Base-by-base conservation (phyloP, 2,329 filamentous ascomycete genomes). In the Curvularia spicifera region DNA sequence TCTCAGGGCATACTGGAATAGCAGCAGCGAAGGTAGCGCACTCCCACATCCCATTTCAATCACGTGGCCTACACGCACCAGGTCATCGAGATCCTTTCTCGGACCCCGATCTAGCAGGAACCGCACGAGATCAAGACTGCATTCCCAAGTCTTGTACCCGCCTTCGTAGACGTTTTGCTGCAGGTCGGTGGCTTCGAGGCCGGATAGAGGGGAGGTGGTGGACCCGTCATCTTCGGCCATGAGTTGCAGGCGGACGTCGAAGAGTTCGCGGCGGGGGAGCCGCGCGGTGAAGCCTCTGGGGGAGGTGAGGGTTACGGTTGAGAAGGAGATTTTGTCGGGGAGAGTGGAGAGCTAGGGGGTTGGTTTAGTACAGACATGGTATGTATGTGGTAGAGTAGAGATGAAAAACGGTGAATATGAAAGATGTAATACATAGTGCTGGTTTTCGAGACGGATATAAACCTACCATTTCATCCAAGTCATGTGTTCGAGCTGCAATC, bases 81-180 rank as follows among this genome's bases (percentile, higher is more conserved):
- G 65, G 60, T 83, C 81, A 57, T 83, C 81, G 50, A 83, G 74
- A 62, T 81, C 79, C 62, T 80, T 82, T 6, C 80, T 68, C 0
- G 80, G 81, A 4, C 81, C 81, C 7, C 80, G 77, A 52, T 82
- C 81, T 1, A 83, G 73, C 0, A 83, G 71, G 48, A 89, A 86
- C 71, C 87, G 90, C 50, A 91, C 89, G 18, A 95, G 81, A 73
- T 95, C 91, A 51, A 93, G 82, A 59, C 89, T 91, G 78, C 91
- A 93, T 79, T 95, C 91, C 91, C 91, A 95, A 69, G 89, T 93
- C 80, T 95, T 95, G 80, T 94, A 93, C 24, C 91, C 91, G 56
- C 91, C 91, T 78, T 95, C 91, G 77, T 95, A 95, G 59, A 94
- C 85, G 51, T 91, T 91, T 54, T 90, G 90, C 75, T 87, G 89